Conservation (phyloP, 129 eudicot genomes). For the Ambrosia trifida region DNA sequence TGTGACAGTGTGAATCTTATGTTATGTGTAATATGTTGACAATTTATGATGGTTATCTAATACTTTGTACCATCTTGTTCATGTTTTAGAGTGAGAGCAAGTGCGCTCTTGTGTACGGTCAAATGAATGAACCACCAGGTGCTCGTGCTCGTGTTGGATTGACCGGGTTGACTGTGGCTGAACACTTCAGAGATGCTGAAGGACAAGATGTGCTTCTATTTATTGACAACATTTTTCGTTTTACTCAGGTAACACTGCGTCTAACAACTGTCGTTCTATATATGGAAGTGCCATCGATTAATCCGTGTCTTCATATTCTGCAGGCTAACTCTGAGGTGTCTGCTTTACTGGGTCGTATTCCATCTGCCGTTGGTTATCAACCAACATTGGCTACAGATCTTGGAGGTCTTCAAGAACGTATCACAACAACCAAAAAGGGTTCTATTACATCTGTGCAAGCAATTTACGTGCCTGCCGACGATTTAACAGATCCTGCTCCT, state of each 20-base stretch:
- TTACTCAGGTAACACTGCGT: conserved; percentile 32
- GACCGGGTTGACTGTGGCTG: conserved; percentile 65
- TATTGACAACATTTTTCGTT: conserved; percentile 85
- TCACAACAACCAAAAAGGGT: conserved; percentile 52
- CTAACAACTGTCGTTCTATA: not conserved
- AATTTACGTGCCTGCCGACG: conserved; percentile 49
- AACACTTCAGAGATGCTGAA: conserved; percentile 99
- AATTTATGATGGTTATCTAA: not conserved
- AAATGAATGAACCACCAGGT: conserved; percentile 54
- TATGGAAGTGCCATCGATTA: not conserved
- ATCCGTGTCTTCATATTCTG: not conserved
- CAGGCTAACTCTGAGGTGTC: conserved; percentile 54
- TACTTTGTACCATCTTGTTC: not conserved
- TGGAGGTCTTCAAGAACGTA: conserved; percentile 52
- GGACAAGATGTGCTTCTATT: conserved; percentile 98
- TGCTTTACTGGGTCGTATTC: conserved; percentile 53
- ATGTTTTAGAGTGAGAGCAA: conserved; percentile 75
- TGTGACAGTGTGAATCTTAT: not conserved
- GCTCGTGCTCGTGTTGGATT: conserved; percentile 56
- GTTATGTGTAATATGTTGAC: not conserved
- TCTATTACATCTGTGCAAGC: conserved; percentile 52
- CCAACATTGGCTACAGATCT: conserved; percentile 48
- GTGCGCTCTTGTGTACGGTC: conserved; percentile 91
- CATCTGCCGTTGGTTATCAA: conserved; percentile 56
- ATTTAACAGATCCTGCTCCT: conserved; percentile 51